Conservation (phyloP, 352 stramenopile genomes). For the Pythium vanterpoolii region DNA sequence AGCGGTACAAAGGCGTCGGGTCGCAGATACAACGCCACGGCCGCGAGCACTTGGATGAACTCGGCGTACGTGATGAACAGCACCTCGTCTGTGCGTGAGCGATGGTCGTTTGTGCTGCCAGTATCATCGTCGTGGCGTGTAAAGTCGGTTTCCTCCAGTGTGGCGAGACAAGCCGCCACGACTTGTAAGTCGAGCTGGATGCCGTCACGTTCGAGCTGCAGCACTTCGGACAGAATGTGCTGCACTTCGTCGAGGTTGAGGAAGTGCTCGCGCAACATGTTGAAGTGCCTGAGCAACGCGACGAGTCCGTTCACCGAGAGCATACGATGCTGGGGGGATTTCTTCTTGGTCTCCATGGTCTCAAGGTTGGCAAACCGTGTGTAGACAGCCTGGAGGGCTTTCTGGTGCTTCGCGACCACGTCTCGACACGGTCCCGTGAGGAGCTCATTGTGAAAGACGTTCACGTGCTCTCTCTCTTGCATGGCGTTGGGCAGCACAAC, state of each 20-base stretch:
- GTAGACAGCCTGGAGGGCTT: slow-evolving; percentile 42
- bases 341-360: background rate
- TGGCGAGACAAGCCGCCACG: slow-evolving; percentile 11
- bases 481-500: slow-evolving; percentile 53
- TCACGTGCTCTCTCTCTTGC: slow-evolving; percentile 43
- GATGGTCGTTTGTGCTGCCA: background rate
- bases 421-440: slow-evolving; percentile 45
- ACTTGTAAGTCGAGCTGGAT: slow-evolving; percentile 33
- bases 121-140: background rate
- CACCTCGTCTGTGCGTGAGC: slow-evolving; percentile 13
- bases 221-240: slow-evolving; percentile 53
- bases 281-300: slow-evolving; percentile 42
- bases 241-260: slow-evolving; percentile 62
- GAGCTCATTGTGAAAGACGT: slow-evolving; percentile 50
- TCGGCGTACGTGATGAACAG: slow-evolving; percentile 56
- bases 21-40: slow-evolving; percentile 56
- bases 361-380: slow-evolving; percentile 34
- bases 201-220: slow-evolving; percentile 57
- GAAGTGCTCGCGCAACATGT: slow-evolving; percentile 54
- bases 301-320: slow-evolving; percentile 49
- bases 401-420: slow-evolving; percentile 48
- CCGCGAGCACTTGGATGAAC: slow-evolving; percentile 54
- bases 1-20: slow-evolving; percentile 60
- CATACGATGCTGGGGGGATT: slow-evolving; percentile 23
- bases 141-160: background rate